Percentiles rank a stretch among this genome's conserved stretches.
Conservation (phyloP, 2,329 filamentous ascomycete species). For the Tympanopsis confertula region DNA sequence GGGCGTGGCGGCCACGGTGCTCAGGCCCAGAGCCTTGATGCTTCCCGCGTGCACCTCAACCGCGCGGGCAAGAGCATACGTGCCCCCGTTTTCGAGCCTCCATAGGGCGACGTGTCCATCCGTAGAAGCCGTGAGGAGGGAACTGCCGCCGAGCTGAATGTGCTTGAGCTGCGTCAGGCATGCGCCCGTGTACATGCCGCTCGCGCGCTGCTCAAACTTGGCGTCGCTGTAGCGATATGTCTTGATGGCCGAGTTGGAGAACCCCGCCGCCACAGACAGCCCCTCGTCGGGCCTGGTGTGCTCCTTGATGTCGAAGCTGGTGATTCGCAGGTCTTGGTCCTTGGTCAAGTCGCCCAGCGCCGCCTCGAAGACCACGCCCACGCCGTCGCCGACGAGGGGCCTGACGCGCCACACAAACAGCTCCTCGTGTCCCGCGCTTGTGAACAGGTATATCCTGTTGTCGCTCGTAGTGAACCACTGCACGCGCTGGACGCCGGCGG, state of each 20-base stretch:
- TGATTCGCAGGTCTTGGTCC: slow-evolving; percentile 64
- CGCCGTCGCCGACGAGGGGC: slow-evolving; percentile 34
- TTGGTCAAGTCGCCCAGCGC: slow-evolving; percentile 35
- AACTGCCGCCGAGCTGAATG: slow-evolving; percentile 14
- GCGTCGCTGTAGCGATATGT: slow-evolving; percentile 27
- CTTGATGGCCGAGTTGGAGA: slow-evolving; percentile 75
- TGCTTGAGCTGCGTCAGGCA: slow-evolving; percentile 61
- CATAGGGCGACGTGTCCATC: slow-evolving; percentile 67
- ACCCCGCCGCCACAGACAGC: slow-evolving; percentile 55
- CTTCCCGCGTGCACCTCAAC: slow-evolving; percentile 64
- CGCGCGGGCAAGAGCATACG: slow-evolving; percentile 16
- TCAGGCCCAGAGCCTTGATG: slow-evolving; percentile 54
- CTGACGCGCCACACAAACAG: slow-evolving; percentile 72
- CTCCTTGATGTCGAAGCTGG: slow-evolving; percentile 55
- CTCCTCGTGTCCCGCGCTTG: slow-evolving; percentile 78
- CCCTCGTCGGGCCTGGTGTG: slow-evolving; percentile 10
- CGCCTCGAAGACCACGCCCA: slow-evolving; percentile 46
- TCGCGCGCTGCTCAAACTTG: slow-evolving; percentile 36
- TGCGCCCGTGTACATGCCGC: slow-evolving; percentile 54
- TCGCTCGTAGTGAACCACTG: slow-evolving; percentile 47
- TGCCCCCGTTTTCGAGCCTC: slow-evolving; percentile 12
- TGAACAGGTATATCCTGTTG: slow-evolving; percentile 62
- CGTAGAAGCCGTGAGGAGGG: slow-evolving; percentile 60
- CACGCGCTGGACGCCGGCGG: slow-evolving; percentile 71
- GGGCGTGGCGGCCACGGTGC: slow-evolving; percentile 1